These are phyloP conservation scores for Pichia sporocuriosa DNA, from an alignment of 805 yeast species.

Conservation along the genomic window DNA sequence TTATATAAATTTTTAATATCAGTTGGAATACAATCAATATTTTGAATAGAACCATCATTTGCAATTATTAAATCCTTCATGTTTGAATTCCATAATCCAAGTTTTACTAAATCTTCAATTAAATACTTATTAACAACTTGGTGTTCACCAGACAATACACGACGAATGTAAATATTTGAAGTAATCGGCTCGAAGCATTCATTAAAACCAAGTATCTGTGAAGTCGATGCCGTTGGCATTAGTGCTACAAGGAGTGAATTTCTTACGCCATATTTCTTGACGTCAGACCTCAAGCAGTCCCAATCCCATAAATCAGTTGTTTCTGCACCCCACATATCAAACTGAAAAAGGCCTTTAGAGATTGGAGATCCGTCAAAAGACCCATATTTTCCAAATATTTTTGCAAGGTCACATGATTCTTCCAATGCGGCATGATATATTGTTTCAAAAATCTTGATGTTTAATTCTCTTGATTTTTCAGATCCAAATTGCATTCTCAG, in stretches of 20 bases:
- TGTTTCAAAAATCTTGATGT: slow-evolving; percentile 87
- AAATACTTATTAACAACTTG: slow-evolving; percentile 88
- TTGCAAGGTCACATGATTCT: slow-evolving; percentile 77
- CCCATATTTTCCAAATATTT: slow-evolving; percentile 59
- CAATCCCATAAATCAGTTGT: slow-evolving; percentile 88
- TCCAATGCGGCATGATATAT: slow-evolving; percentile 92
- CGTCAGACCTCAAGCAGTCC: slow-evolving; percentile 57
- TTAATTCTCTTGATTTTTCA: slow-evolving; percentile 63
- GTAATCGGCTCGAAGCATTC: slow-evolving; percentile 97
- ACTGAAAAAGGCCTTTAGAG: slow-evolving; percentile 77
- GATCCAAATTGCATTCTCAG: slow-evolving; percentile 85
- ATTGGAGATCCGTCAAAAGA: slow-evolving; percentile 84
- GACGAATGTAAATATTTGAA: slow-evolving; percentile 82
- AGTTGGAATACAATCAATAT: slow-evolving; percentile 64
- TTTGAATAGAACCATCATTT: slow-evolving; percentile 81
- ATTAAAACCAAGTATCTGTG: slow-evolving; percentile 87
- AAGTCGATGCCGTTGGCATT: slow-evolving; percentile 98
- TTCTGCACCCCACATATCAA: slow-evolving; percentile 75
- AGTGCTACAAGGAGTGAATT: slow-evolving; percentile 88
- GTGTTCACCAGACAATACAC: slow-evolving; percentile 90
- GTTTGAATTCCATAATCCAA: slow-evolving; percentile 76
- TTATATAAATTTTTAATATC: slow-evolving; percentile 74
- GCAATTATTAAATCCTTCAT: slow-evolving; percentile 73
- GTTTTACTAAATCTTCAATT: slow-evolving; percentile 69
- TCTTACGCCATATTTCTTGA: slow-evolving; percentile 63